Evolutionary conservation across 2,329 filamentous ascomycete species (phyloP).

Genomic region (Aotearoamyces nothofagi): DNA sequence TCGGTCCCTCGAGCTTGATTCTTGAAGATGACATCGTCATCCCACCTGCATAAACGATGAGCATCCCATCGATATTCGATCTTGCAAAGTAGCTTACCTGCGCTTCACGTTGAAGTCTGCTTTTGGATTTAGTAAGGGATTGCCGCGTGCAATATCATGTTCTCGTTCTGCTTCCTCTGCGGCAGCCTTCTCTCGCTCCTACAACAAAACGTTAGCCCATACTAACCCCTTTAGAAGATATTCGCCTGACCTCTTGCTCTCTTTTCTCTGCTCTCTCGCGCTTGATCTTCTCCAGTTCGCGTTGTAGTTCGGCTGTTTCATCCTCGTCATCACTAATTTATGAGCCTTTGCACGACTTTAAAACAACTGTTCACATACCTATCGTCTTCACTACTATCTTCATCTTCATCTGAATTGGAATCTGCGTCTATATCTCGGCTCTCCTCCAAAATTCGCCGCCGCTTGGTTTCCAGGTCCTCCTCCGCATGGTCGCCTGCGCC

Average conservation of each 20-base stretch:
- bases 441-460: constrained; percentile 75
- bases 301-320: constrained; percentile 75
- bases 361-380: too few species aligned
- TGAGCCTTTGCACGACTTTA: too few species aligned
- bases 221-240: background rate
- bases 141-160: constrained; percentile 78
- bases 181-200: constrained; percentile 68
- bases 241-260: constrained; percentile 45
- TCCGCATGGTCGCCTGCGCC: constrained; percentile 29
- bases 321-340: constrained; percentile 63
- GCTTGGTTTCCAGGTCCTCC: constrained; percentile 66
- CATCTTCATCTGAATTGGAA: constrained; percentile 44
- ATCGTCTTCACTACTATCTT: constrained; percentile 45
- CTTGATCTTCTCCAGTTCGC: constrained; percentile 89
- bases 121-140: constrained; percentile 73
- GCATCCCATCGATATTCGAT: background rate
- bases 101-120: constrained; percentile 81
- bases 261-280: constrained; percentile 65
- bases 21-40: constrained; percentile 98
- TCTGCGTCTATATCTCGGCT: constrained; percentile 78
- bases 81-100: constrained; percentile 21
- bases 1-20: constrained; percentile 94
- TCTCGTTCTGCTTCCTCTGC: constrained; percentile 74
- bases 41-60: constrained; percentile 46
- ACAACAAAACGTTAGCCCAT: constrained; percentile 6